Evolutionary conservation across 768 basidiomycete species (phyloP).

Genomic region (Coprinopsis strossmayeri): DNA sequence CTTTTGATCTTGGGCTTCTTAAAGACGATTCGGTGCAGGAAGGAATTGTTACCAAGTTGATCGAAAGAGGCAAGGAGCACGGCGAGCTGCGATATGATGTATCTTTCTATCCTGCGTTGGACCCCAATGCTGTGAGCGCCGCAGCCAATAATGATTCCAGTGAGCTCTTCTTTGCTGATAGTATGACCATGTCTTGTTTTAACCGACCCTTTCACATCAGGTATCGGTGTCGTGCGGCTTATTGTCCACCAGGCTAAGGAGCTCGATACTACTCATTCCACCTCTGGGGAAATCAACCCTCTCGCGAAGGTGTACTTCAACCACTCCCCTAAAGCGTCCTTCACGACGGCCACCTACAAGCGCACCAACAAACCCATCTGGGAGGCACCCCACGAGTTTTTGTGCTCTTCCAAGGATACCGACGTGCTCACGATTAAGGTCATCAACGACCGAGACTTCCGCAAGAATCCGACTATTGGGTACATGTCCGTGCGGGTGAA

Average conservation of each 20-base stretch:
- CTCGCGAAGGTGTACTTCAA: slow-evolving; percentile 70
- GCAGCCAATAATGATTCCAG: too few relatives aligned
- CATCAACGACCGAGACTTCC: slow-evolving; percentile 83
- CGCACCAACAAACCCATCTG: slow-evolving; percentile 83
- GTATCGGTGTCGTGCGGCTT: slow-evolving; percentile 84
- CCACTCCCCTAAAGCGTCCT: slow-evolving; percentile 33
- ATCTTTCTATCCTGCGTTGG: slow-evolving; percentile 29
- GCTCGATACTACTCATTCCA: slow-evolving; percentile 64
- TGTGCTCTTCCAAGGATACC: slow-evolving; percentile 74
- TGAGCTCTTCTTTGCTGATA: too few relatives aligned
- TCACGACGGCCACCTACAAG: slow-evolving; percentile 68
- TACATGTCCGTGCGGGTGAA: slow-evolving; percentile 65
- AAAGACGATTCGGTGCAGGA: slow-evolving; percentile 80
- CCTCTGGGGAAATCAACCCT: slow-evolving; percentile 76
- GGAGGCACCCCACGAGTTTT: slow-evolving; percentile 84
- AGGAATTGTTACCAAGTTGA: slow-evolving; percentile 52
- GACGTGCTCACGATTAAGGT: slow-evolving; percentile 72
- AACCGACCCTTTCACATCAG: slow-evolving; percentile 15
- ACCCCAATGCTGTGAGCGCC: neutral
- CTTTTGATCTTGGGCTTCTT: slow-evolving; percentile 70
- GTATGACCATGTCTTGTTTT: neutral
- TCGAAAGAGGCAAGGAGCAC: slow-evolving; percentile 86
- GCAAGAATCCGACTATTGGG: slow-evolving; percentile 78
- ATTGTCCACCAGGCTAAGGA: slow-evolving; percentile 95
- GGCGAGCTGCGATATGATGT: slow-evolving; percentile 79